Conservation (phyloP, 108 stramenopile species). For the Asterionellopsis glacialis region DNA sequence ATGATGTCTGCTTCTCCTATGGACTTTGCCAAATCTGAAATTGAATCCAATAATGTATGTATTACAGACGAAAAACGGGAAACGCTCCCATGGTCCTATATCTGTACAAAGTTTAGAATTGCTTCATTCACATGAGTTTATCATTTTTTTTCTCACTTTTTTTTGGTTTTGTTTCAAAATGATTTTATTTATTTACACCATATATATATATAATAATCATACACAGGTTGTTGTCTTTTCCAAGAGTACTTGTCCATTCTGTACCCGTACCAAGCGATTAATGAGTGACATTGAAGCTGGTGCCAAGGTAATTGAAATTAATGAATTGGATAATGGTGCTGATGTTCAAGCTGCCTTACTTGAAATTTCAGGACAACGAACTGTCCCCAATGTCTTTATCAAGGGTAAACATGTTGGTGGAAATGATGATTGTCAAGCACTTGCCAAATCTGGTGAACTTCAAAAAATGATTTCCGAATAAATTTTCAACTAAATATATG, state of each 20-base stretch:
- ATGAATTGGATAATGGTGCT: conserved; percentile 65
- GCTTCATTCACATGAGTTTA: too few relatives aligned
- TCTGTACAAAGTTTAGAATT: too few relatives aligned
- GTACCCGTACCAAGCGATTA: conserved; percentile 54
- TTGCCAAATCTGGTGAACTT: conserved; percentile 53
- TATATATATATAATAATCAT: not conserved
- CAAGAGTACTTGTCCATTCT: conserved; percentile 60
- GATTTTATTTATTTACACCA: not conserved
- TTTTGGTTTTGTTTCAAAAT: not conserved
- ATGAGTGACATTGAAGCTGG: conserved; percentile 45
- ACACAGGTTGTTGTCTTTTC: conserved; percentile 59
- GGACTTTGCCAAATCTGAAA: conserved; percentile 69
- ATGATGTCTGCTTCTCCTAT: conserved; percentile 1
- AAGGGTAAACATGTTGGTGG: conserved; percentile 80
- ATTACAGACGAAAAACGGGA: too few relatives aligned
- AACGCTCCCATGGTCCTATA: too few relatives aligned
- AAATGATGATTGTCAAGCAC: conserved; percentile 71
- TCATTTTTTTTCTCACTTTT: conserved; percentile 10
- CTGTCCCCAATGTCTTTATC: conserved; percentile 84
- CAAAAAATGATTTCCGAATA: conserved; percentile 53
- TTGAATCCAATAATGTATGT: conserved; percentile 54
- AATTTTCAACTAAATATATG: too few relatives aligned
- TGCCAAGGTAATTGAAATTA: conserved; percentile 60
- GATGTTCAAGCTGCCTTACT: conserved; percentile 53
- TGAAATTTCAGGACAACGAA: conserved; percentile 61